Percentiles rank a stretch among this genome's conserved stretches.
Evolutionary conservation across 1,284 basidiomycete genomes (phyloP).

Genomic region (Apiotrichum akiyoshidainum): DNA sequence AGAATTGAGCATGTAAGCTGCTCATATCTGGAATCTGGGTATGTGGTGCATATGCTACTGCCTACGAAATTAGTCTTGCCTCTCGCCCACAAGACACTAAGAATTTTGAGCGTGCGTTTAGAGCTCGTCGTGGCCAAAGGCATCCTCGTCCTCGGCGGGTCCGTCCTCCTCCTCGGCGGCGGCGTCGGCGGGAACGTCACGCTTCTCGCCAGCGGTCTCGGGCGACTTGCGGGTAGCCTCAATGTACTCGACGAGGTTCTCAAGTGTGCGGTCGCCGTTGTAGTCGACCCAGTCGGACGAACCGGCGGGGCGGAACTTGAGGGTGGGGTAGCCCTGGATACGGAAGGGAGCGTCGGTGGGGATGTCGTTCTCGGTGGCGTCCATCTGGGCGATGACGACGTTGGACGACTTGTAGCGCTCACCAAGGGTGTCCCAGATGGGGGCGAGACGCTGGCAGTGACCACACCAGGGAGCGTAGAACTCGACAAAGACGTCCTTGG

Average conservation of each 20-base stretch:
- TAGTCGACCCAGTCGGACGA: slow-evolving; percentile 83
- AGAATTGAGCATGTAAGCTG: too few species aligned
- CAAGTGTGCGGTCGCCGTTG: slow-evolving; percentile 83
- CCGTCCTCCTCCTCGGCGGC: slow-evolving; percentile 30
- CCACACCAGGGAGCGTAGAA: slow-evolving; percentile 93
- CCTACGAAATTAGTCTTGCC: too few species aligned
- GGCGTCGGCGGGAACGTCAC: slow-evolving; percentile 15
- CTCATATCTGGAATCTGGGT: too few species aligned
- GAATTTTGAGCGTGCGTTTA: slow-evolving; percentile 20
- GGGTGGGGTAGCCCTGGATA: slow-evolving; percentile 78
- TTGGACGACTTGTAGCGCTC: slow-evolving; percentile 81
- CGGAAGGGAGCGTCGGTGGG: slow-evolving; percentile 83
- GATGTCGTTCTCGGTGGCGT: slow-evolving; percentile 94
- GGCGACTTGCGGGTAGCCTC: slow-evolving; percentile 69
- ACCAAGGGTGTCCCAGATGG: slow-evolving; percentile 87
- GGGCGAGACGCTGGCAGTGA: slow-evolving; percentile 67
- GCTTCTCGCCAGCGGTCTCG: slow-evolving; percentile 21
- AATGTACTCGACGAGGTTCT: slow-evolving; percentile 78
- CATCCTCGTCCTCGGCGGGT: slow-evolving; percentile 24
- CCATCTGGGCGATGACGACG: slow-evolving; percentile 89
- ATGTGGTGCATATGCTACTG: too few species aligned
- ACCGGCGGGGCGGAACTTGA: slow-evolving; percentile 96
- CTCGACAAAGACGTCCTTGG: slow-evolving; percentile 94
- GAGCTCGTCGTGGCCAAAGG: slow-evolving; percentile 46
- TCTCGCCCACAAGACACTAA: background rate